Percentiles rank a stretch among this genome's conserved stretches.
These are phyloP conservation scores for Castanospermum australe DNA, from an alignment of 306 rosid species.

Conservation along the genomic window DNA sequence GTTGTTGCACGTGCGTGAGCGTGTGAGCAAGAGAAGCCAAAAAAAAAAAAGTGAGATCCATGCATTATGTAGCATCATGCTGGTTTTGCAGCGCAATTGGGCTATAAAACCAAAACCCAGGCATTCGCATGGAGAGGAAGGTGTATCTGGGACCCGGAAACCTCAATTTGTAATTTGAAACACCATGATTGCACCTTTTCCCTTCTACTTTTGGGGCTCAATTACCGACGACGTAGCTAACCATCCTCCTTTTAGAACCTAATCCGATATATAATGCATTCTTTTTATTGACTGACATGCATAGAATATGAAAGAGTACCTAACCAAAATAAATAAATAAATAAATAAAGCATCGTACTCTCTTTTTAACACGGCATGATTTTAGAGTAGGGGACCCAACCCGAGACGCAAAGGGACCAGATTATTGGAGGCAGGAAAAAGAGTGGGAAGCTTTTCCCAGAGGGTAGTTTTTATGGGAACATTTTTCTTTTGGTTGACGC, in stretches of 20 bases:
- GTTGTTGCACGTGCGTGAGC: neutral
- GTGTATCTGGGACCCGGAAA: constrained; percentile 25
- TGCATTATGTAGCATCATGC: neutral
- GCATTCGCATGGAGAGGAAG: neutral
- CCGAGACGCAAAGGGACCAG: constrained; percentile 20
- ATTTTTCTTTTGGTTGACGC: constrained; percentile 49
- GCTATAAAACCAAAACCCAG: constrained; percentile 4
- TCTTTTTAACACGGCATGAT: constrained; percentile 30
- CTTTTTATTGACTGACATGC: constrained; percentile 22
- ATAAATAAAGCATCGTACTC: neutral
- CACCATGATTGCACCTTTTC: constrained; percentile 56
- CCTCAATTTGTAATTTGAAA: constrained; percentile 19
- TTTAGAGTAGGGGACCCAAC: constrained; percentile 36
- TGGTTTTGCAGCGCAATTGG: neutral
- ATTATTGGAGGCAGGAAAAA: constrained; percentile 34
- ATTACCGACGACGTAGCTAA: constrained; percentile 40
- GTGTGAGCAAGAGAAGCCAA: neutral
- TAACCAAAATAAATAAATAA: too few species aligned
- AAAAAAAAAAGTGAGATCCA: neutral
- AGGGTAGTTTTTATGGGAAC: constrained; percentile 44
- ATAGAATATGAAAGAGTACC: constrained; percentile 20
- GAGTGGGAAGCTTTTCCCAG: constrained; percentile 39
- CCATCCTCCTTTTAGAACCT: constrained; percentile 36
- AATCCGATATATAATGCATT: constrained; percentile 34
- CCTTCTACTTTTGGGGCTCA: constrained; percentile 42